Conservation (phyloP, 306 rosid species). For the Lathyrus aphaca region DNA sequence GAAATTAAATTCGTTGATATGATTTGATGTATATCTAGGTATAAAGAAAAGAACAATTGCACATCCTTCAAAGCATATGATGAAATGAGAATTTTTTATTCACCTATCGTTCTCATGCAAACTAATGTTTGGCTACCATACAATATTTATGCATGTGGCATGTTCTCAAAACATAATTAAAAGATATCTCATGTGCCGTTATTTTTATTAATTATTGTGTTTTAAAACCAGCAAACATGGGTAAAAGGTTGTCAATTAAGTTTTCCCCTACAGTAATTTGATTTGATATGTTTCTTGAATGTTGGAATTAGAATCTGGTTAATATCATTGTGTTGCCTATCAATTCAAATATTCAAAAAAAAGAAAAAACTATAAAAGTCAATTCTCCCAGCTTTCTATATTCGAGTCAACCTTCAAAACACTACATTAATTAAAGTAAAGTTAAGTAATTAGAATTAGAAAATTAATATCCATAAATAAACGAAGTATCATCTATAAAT, state of each 20-base stretch:
- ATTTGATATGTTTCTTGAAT: constrained; percentile 41
- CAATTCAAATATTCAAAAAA: background rate
- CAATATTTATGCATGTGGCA: constrained; percentile 44
- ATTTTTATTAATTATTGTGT: constrained; percentile 35
- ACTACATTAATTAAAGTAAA: background rate
- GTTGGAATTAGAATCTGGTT: constrained; percentile 34
- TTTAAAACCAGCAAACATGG: background rate
- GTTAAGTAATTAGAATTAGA: too few relatives aligned
- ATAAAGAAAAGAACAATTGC: background rate
- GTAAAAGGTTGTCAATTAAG: constrained; percentile 31
- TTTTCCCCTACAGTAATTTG: constrained; percentile 29
- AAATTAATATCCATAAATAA: too few relatives aligned
- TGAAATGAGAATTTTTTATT: constrained; percentile 37
- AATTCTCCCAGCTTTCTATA: background rate
- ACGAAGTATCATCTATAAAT: too few relatives aligned
- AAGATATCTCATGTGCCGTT: constrained; percentile 38
- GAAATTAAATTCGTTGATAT: background rate
- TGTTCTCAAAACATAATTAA: constrained; percentile 43
- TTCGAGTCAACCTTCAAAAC: background rate
- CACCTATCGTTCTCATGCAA: constrained; percentile 38
- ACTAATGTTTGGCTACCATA: constrained; percentile 43
- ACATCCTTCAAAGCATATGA: constrained; percentile 32
- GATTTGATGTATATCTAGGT: constrained; percentile 31
- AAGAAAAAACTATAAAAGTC: too few relatives aligned
- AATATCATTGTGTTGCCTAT: constrained; percentile 7